phyloP scores from a whole-genome alignment of 495 filamentous ascomycete genomes.

The Tuber aestivum region DNA sequence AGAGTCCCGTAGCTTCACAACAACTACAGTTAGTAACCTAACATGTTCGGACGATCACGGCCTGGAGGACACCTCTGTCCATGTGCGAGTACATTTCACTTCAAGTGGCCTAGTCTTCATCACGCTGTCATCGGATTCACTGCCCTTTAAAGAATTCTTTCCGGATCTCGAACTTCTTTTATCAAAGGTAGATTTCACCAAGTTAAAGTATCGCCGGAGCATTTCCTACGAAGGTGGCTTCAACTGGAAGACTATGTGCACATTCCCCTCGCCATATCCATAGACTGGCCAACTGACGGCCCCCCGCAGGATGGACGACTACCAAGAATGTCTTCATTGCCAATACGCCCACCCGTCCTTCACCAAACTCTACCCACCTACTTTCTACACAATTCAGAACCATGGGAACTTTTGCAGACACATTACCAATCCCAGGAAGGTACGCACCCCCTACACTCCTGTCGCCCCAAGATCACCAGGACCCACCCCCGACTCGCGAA shows the following conservation, averaged over 20 bases:
- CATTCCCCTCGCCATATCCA: not conserved
- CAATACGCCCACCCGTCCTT: constrained; percentile 60
- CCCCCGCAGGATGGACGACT: constrained; percentile 52
- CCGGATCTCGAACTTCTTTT: constrained; percentile 52
- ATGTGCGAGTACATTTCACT: constrained; percentile 51
- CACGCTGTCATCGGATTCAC: constrained; percentile 50
- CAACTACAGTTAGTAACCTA: not conserved
- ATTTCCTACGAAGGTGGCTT: constrained; percentile 56
- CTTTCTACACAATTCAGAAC: constrained; percentile 55
- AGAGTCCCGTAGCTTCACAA: not conserved
- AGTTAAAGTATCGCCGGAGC: constrained; percentile 52
- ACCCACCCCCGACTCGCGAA: not conserved
- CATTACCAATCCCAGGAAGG: constrained; percentile 53
- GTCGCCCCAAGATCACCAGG: not conserved
- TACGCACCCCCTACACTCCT: not conserved
- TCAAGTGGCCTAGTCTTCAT: constrained; percentile 54
- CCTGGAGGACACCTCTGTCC: constrained; percentile 42
- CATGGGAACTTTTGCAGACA: constrained; percentile 57
- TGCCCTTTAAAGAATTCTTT: constrained; percentile 55
- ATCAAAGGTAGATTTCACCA: constrained; percentile 54
- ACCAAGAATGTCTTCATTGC: constrained; percentile 60
- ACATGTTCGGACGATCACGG: not conserved
- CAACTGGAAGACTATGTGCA: constrained; percentile 61
- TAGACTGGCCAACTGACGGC: not conserved
- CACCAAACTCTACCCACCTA: constrained; percentile 55